Evolutionary conservation across 495 filamentous ascomycete species (phyloP).

Genomic region (Neurospora sp.): DNA sequence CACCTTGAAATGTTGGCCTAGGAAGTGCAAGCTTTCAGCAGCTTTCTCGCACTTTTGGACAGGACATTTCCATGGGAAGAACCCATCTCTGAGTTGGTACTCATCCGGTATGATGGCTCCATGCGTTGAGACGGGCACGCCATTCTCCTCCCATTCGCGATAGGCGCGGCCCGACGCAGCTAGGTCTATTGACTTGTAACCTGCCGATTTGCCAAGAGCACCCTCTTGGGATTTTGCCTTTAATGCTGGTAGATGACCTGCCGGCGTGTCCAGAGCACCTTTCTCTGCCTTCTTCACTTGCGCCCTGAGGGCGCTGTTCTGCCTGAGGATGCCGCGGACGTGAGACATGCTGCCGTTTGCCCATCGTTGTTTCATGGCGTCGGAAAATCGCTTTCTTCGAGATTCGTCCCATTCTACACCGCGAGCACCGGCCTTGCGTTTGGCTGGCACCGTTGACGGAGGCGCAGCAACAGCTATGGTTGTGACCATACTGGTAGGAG

Average conservation of each 20-base stretch:
- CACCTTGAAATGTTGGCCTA: constrained; percentile 17
- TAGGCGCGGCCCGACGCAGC: constrained; percentile 16
- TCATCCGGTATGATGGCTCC: constrained; percentile 16
- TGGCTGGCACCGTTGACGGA: neutral
- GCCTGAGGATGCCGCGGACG: constrained; percentile 3
- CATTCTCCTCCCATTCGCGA: constrained; percentile 7
- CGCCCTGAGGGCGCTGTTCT: constrained; percentile 2
- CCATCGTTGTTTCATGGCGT: constrained; percentile 11
- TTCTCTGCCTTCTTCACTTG: neutral
- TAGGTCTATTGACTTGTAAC: constrained; percentile 9
- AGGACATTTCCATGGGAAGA: constrained; percentile 14
- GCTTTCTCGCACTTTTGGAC: constrained; percentile 10
- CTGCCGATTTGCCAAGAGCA: neutral
- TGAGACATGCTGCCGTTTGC: constrained; percentile 14
- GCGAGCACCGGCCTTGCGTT: neutral
- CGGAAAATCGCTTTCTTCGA: neutral
- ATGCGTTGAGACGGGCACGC: neutral
- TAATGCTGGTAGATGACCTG: neutral
- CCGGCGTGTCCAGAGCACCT: neutral
- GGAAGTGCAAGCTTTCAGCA: neutral
- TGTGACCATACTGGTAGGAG: neutral
- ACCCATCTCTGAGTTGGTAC: constrained; percentile 5
- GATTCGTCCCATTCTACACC: neutral
- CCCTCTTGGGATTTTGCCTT: neutral
- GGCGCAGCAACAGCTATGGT: neutral